These are phyloP conservation scores for Pseudogymnoascus sp. DNA, from an alignment of 2,329 filamentous ascomycete genomes.

Conservation along the genomic window DNA sequence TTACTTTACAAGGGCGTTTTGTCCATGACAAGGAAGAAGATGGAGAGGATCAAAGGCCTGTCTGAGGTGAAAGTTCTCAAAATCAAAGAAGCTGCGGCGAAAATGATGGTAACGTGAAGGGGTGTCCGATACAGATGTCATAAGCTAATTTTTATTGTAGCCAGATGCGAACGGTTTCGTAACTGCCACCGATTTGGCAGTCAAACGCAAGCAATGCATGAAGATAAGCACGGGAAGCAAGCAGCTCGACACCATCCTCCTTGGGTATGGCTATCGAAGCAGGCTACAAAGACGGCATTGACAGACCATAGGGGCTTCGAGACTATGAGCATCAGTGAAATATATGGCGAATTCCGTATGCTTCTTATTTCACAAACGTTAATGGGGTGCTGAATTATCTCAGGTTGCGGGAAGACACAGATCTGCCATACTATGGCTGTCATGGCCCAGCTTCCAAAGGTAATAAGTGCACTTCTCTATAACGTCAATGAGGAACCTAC, in stretches of 20 bases:
- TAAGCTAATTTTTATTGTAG: constrained; percentile 28
- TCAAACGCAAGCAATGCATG: constrained; percentile 54
- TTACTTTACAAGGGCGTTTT: not conserved
- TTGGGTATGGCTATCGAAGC: constrained; percentile 39
- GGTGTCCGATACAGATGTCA: not conserved
- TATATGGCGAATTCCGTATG: constrained; percentile 50
- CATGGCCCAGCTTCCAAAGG: constrained; percentile 46
- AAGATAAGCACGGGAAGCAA: constrained; percentile 64
- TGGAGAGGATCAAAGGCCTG: constrained; percentile 62
- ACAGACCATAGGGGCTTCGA: constrained; percentile 49
- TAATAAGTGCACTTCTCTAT: constrained; percentile 13
- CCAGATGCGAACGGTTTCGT: constrained; percentile 53
- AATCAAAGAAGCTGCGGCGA: constrained; percentile 56
- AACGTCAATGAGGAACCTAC: not conserved
- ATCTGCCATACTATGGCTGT: constrained; percentile 62
- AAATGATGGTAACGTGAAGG: constrained; percentile 25
- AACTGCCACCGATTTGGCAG: constrained; percentile 55
- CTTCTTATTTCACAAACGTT: not conserved
- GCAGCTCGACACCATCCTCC: constrained; percentile 55
- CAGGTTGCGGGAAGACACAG: constrained; percentile 60
- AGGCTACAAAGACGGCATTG: not conserved
- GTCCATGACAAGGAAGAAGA: constrained; percentile 47
- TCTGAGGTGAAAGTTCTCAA: constrained; percentile 65
- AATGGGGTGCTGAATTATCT: not conserved
- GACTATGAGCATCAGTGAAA: constrained; percentile 61